Evolutionary conservation across 1,284 basidiomycete genomes (phyloP), one percentile per base, ranked within the genome.

Genomic region (Ustilago hordei): DNA sequence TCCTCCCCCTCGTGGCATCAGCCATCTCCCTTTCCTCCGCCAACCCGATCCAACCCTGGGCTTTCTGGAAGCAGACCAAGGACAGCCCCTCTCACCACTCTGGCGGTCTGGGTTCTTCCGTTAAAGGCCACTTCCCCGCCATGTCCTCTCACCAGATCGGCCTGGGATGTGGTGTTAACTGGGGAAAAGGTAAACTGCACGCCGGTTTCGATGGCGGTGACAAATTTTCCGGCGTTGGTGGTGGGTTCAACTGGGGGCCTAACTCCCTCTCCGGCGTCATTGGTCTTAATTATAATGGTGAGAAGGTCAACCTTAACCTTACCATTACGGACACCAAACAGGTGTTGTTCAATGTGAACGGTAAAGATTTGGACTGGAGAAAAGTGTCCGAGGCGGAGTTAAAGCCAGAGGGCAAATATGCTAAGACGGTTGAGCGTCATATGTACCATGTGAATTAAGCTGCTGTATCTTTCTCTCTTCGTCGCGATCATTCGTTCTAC

Each of bases 191-290:
- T 15, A 36, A 52, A 12, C 47, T 74, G 23, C 59, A 65, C 35
- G 59, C 66, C 11, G 71, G 66, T 11, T 69, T 74, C 55, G 53
- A 74, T 28, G 66, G 62, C 17, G 71, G 71, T n/a, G 60, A 69
- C 36, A 23, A n/a, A 4, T 11, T 52, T 12, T 62, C 60, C 34
- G 67, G 72, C 9, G 57, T 57, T 6, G 72, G 67, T 19, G 64
- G 67, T 7, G 72, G 67, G 4, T 75, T 75, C 48, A 32, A 31
- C 8, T 75, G 72, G 72, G 41, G 15, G 9, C 38, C 48, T 7
- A 0, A 58, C 6, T 45, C 43, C 1, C n/a, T 75, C 13, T 54
- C 55, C 41, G 35, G 60, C 28, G 57, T 60, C 39, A 45, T 57
- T 0, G 72, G 72, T 13, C 56, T 75, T 0, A 53, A 60, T 17